Conservation (phyloP, 331 rosid species). For the Cydonia oblonga region DNA sequence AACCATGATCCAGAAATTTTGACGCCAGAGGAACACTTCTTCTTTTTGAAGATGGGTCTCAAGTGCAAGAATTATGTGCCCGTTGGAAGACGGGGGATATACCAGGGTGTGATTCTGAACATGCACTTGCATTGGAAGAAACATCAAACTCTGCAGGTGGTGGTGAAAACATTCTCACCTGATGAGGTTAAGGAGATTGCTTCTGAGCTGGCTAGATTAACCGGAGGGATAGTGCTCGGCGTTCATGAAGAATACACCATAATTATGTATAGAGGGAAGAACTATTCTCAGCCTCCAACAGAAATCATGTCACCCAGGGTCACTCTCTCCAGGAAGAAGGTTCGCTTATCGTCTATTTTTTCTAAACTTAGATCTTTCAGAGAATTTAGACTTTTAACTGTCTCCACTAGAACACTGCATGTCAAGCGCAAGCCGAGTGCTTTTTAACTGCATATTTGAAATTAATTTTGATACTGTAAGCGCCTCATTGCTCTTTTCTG, state of each 20-base stretch:
- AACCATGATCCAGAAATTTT: constrained; percentile 91
- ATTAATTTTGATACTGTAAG: background rate
- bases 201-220: constrained; percentile 72
- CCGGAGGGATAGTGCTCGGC: constrained; percentile 85
- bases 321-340: constrained; percentile 90
- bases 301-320: constrained; percentile 95
- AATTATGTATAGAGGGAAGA: constrained; percentile 96
- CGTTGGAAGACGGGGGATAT: constrained; percentile 90
- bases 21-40: constrained; percentile 94
- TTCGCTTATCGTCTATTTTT: constrained; percentile 8
- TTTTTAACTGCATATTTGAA: background rate
- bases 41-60: constrained; percentile 88
- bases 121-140: constrained; percentile 99
- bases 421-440: background rate
- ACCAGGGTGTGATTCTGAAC: constrained; percentile 89
- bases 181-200: constrained; percentile 94
- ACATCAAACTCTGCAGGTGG: constrained; percentile 84
- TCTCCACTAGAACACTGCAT: background rate
- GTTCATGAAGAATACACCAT: constrained; percentile 84
- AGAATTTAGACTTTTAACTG: background rate
- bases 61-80: constrained; percentile 93
- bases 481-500: background rate
- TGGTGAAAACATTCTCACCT: constrained; percentile 75
- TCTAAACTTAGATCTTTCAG: background rate
- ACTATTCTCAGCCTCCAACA: constrained; percentile 91